Conservation (phyloP, 768 basidiomycete genomes). For the Lactarius sanguifluus region DNA sequence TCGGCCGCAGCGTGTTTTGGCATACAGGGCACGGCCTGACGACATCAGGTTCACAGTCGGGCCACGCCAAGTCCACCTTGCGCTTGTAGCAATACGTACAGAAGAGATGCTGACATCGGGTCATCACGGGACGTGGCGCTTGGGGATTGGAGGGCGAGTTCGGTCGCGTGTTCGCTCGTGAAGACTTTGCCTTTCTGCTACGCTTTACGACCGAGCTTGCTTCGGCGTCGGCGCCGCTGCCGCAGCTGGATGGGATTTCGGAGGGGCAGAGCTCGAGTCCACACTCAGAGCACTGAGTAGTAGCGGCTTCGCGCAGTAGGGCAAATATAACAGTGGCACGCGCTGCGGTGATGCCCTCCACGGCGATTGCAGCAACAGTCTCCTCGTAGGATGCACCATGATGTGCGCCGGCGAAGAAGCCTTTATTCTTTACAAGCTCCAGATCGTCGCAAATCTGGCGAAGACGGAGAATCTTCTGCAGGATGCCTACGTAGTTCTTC, state of each 20-base stretch:
- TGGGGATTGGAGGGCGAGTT: conserved; percentile 61
- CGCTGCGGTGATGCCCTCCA: conserved; percentile 71
- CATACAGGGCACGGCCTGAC: conserved; percentile 75
- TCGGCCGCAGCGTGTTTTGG: conserved; percentile 58
- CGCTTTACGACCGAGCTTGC: conserved; percentile 50
- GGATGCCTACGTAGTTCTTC: conserved; percentile 97
- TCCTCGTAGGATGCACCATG: conserved; percentile 69
- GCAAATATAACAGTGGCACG: conserved; percentile 82
- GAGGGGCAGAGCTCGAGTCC: conserved; percentile 66
- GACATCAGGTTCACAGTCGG: conserved; percentile 59
- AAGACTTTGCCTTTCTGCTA: conserved; percentile 55
- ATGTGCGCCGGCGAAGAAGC: conserved; percentile 43
- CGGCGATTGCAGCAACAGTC: conserved; percentile 68
- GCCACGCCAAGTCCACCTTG: conserved; percentile 80
- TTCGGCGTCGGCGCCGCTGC: conserved; percentile 48
- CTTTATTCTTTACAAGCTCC: conserved; percentile 80
- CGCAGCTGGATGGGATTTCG: conserved; percentile 42
- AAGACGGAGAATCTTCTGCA: conserved; percentile 93
- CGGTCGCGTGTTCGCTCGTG: conserved; percentile 65
- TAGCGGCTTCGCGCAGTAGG: conserved; percentile 83
- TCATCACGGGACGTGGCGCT: conserved; percentile 66
- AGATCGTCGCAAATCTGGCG: conserved; percentile 98
- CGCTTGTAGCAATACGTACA: conserved; percentile 83
- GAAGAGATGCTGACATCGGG: conserved; percentile 92
- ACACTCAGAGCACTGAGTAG: conserved; percentile 89